A percentile compares a stretch with the other conserved stretches of the same genome.
Conservation (phyloP, 139 green algal species). For the Volvox reticuliferus region DNA sequence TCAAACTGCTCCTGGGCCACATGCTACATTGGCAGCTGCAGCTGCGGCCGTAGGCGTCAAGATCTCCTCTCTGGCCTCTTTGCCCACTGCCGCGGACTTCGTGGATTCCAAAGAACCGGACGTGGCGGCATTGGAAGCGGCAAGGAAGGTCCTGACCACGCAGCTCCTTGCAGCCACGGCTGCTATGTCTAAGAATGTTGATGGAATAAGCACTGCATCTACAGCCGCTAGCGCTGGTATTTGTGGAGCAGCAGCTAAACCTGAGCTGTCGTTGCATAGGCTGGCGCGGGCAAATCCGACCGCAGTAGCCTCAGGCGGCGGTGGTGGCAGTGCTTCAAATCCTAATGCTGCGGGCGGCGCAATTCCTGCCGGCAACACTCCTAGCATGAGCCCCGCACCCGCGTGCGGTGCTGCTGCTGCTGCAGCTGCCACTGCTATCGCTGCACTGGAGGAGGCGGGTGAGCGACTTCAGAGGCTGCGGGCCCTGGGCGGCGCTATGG, state of each 20-base stretch:
- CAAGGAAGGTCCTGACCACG: not conserved
- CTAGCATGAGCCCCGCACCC: too few species aligned
- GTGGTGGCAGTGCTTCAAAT: not conserved
- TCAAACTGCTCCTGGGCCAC: not conserved
- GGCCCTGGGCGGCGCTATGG: slow-evolving; percentile 28
- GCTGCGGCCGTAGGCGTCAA: not conserved
- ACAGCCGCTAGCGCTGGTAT: not conserved
- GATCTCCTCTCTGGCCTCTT: not conserved
- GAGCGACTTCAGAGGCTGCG: not conserved
- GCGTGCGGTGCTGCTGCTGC: not conserved
- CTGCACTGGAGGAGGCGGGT: not conserved
- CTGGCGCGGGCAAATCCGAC: not conserved
- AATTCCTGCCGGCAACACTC: too few species aligned
- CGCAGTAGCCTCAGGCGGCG: not conserved
- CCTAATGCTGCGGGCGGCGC: too few species aligned
- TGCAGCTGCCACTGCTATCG: not conserved
- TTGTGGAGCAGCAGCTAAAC: not conserved
- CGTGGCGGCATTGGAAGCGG: slow-evolving; percentile 33
- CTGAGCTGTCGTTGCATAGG: not conserved
- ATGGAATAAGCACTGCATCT: not conserved
- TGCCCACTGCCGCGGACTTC: slow-evolving; percentile 16
- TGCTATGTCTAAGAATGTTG: not conserved
- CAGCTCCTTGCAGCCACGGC: not conserved
- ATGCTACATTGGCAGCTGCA: not conserved
- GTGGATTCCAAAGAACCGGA: slow-evolving; percentile 29